Evolutionary conservation across 495 filamentous ascomycete species (phyloP).

Genomic region (Hyaloscypha hepaticicola): DNA sequence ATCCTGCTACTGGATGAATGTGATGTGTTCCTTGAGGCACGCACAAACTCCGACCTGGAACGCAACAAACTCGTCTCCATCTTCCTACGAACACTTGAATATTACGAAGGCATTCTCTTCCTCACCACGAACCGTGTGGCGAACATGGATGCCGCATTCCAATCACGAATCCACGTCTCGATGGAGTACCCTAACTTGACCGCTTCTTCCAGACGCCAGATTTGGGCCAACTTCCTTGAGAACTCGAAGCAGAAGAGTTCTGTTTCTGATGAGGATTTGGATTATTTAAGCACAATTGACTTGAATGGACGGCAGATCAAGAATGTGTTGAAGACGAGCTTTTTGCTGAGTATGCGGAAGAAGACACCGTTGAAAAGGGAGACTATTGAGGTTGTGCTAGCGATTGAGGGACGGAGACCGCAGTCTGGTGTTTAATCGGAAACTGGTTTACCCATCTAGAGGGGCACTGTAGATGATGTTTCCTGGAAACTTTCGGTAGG

Average conservation of each 20-base stretch:
- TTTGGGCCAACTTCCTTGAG: conserved; percentile 81
- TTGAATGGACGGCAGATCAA: conserved; percentile 78
- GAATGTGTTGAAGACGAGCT: conserved; percentile 48
- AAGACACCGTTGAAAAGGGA: conserved; percentile 13
- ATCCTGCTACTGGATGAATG: conserved; percentile 72
- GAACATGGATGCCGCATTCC: conserved; percentile 60
- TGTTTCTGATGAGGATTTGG: conserved; percentile 67
- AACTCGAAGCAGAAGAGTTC: conserved; percentile 35
- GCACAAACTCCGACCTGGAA: conserved; percentile 63
- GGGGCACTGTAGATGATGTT: too few species aligned
- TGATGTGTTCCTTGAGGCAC: conserved; percentile 74
- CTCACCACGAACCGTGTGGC: conserved; percentile 81
- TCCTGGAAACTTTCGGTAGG: too few species aligned
- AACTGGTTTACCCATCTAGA: too few species aligned
- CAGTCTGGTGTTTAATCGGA: too few species aligned
- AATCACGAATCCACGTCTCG: conserved; percentile 60
- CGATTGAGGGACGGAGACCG: conserved; percentile 17
- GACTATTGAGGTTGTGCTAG: conserved; percentile 17
- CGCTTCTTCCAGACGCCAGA: conserved; percentile 65
- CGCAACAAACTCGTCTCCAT: conserved; percentile 76
- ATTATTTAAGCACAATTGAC: conserved; percentile 61
- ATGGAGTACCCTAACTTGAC: conserved; percentile 76
- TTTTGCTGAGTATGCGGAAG: conserved; percentile 11
- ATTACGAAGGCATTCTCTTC: conserved; percentile 72
- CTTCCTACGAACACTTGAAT: conserved; percentile 63